Conservation (phyloP, 495 filamentous ascomycete genomes). For the Jackrogersella minutella region DNA sequence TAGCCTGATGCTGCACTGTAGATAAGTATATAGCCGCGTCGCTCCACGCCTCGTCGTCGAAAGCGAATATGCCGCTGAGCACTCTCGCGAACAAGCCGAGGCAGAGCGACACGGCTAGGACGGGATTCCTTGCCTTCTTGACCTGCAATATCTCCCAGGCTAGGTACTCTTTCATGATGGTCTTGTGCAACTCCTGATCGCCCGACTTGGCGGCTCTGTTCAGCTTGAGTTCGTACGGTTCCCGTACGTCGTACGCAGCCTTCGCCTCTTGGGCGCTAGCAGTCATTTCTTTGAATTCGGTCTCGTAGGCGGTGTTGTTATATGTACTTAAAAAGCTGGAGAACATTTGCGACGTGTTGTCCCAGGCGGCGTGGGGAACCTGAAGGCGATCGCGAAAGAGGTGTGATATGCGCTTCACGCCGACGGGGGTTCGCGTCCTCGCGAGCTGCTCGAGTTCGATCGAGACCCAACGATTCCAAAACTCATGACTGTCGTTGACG, state of each 20-base stretch:
- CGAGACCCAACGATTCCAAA: slow-evolving; percentile 88
- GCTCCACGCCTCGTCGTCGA: slow-evolving; percentile 76
- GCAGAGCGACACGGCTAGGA: slow-evolving; percentile 65
- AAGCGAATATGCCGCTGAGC: slow-evolving; percentile 68
- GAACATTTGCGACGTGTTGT: slow-evolving; percentile 82
- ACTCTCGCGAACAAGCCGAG: slow-evolving; percentile 82
- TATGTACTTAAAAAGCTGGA: slow-evolving; percentile 82
- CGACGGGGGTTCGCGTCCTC: slow-evolving; percentile 62
- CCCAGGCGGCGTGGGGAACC: slow-evolving; percentile 85
- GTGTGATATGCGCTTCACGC: slow-evolving; percentile 68
- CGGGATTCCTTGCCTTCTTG: slow-evolving; percentile 56
- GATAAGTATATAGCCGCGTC: slow-evolving; percentile 79
- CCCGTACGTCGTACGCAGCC: slow-evolving; percentile 70
- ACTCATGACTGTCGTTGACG: slow-evolving; percentile 80
- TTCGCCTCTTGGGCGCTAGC: slow-evolving; percentile 72
- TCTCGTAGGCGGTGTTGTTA: slow-evolving; percentile 77
- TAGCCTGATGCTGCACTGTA: slow-evolving; percentile 48
- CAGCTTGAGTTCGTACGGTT: slow-evolving; percentile 74
- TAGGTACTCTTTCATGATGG: slow-evolving; percentile 76
- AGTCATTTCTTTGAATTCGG: slow-evolving; percentile 76
- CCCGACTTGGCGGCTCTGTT: slow-evolving; percentile 63
- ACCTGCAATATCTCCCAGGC: slow-evolving; percentile 78
- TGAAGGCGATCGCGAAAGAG: slow-evolving; percentile 78
- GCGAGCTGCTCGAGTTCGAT: slow-evolving; percentile 63
- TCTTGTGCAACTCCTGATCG: slow-evolving; percentile 65